Evolutionary conservation across 768 basidiomycete genomes (phyloP).

Genomic region (Kondoa subrosea): DNA sequence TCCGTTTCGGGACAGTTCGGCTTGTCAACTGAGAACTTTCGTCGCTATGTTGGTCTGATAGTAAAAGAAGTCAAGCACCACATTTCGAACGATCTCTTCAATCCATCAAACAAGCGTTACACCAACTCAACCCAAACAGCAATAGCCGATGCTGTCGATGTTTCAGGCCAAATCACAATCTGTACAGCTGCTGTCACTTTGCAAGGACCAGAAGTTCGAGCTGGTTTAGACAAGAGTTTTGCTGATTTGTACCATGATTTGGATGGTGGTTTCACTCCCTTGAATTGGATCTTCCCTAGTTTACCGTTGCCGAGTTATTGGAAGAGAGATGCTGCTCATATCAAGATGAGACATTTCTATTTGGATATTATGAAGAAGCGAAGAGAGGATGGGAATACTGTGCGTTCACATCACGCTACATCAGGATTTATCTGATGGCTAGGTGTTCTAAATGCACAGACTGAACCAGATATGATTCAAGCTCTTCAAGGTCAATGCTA

Average conservation of each 20-base stretch:
- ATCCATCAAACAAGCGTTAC: constrained; percentile 7
- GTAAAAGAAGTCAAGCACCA: constrained; percentile 22
- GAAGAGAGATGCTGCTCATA: constrained; percentile 70
- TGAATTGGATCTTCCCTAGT: constrained; percentile 83
- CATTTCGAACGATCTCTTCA: constrained; percentile 19
- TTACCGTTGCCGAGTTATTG: constrained; percentile 81
- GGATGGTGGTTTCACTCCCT: constrained; percentile 36
- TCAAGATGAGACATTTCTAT: constrained; percentile 87
- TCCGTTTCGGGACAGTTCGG: constrained; percentile 41
- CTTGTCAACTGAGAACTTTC: constrained; percentile 77
- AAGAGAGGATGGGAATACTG: constrained; percentile 41
- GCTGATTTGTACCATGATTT: constrained; percentile 70
- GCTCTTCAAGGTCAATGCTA: constrained; percentile 70
- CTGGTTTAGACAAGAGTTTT: constrained; percentile 59
- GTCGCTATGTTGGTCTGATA: constrained; percentile 46
- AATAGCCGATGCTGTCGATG: constrained; percentile 41
- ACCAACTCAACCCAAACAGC: background rate
- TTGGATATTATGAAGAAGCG: constrained; percentile 61
- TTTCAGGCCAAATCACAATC: constrained; percentile 76
- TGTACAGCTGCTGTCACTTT: constrained; percentile 83
- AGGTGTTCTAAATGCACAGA: constrained; percentile 37
- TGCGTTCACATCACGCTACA: constrained; percentile 28
- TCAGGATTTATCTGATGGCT: background rate
- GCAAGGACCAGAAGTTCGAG: constrained; percentile 79
- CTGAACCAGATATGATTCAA: constrained; percentile 81